Evolutionary conservation across 345 rosid genomes (phyloP), one percentile per base, ranked within the genome.

Genomic region (Pugionium cornutum): DNA sequence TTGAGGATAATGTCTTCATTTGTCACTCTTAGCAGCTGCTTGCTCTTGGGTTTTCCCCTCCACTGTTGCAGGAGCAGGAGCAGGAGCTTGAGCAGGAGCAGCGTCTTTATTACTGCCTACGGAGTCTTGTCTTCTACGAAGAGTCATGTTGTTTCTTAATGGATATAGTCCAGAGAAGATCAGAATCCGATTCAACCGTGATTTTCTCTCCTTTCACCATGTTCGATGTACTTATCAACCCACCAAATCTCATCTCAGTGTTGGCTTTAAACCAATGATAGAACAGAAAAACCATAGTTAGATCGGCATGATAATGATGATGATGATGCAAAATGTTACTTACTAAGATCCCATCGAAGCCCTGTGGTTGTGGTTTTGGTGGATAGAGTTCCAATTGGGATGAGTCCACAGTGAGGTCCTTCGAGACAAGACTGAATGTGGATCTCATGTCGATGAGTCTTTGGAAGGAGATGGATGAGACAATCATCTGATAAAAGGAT

Each of bases 111-210:
- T 58, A 10, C 36, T 32, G 27, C 54, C 49, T 66, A 63, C 47
- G 11, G 49, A 8, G 69, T 33, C 57, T 25, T 47, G 58, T 53
- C 25, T 18, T 18, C 18, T 18, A 18, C 18, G 18, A 18, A 18
- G 53, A 28, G 10, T 31, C 36, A 6, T 4, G 35, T 63, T 4
- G 35, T 63, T 79, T 81, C 71, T 82, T 89, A 27, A 95, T 82
- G 62, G 96, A 81, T 56, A 95, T 89, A 1, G 99, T 95, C 99
- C 98, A 95, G 6, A 95, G 83, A 75, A 95, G 89, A 81, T 95
- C 94, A 0, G 89, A 75, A 70, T 87, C 90, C 0, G 99, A 89
- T 47, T 54, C 74, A 10, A 91, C 94, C 0, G 89, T 91, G 56
- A 95, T 62, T 55, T 60, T 89, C 44, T 84, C 91, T 9, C 49